These are phyloP conservation scores for Suillus ampliporus DNA, from an alignment of 768 basidiomycete species.

Conservation along the genomic window DNA sequence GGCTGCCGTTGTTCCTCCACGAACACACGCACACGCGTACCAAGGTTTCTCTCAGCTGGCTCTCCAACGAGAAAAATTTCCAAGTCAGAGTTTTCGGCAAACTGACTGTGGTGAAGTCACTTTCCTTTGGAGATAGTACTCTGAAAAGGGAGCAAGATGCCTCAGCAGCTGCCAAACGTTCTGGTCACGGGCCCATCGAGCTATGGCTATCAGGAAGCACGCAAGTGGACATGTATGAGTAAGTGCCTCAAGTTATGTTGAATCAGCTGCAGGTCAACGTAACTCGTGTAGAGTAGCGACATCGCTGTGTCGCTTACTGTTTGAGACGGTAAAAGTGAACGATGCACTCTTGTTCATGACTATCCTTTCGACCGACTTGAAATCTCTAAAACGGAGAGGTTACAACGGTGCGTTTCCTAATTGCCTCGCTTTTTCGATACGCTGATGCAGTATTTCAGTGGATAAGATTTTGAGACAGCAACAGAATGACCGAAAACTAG, in stretches of 20 bases:
- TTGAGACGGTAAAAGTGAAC: constrained; percentile 79
- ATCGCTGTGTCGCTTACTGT: constrained; percentile 79
- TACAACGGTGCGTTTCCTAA: constrained; percentile 68
- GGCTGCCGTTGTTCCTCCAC: constrained; percentile 89
- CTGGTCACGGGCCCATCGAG: constrained; percentile 64
- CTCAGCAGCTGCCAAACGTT: constrained; percentile 69
- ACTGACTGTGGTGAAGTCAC: constrained; percentile 63
- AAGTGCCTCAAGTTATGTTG: constrained; percentile 40
- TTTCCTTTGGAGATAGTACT: constrained; percentile 56
- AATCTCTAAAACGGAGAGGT: constrained; percentile 79
- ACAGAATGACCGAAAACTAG: constrained; percentile 63
- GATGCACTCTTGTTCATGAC: constrained; percentile 93
- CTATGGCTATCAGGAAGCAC: constrained; percentile 79
- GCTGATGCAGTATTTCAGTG: constrained; percentile 49
- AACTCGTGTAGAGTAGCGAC: constrained; percentile 70
- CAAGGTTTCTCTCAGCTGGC: constrained; percentile 67
- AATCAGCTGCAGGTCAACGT: constrained; percentile 13
- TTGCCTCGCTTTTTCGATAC: neutral
- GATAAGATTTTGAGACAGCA: constrained; percentile 91
- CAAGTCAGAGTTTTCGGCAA: constrained; percentile 72
- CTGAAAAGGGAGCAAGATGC: constrained; percentile 65
- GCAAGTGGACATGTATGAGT: constrained; percentile 93
- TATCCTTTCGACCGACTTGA: constrained; percentile 88
- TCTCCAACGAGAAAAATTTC: constrained; percentile 67
- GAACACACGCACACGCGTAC: constrained; percentile 79